Conservation (phyloP, 2,329 filamentous ascomycete genomes). For the Colletotrichum musicola region DNA sequence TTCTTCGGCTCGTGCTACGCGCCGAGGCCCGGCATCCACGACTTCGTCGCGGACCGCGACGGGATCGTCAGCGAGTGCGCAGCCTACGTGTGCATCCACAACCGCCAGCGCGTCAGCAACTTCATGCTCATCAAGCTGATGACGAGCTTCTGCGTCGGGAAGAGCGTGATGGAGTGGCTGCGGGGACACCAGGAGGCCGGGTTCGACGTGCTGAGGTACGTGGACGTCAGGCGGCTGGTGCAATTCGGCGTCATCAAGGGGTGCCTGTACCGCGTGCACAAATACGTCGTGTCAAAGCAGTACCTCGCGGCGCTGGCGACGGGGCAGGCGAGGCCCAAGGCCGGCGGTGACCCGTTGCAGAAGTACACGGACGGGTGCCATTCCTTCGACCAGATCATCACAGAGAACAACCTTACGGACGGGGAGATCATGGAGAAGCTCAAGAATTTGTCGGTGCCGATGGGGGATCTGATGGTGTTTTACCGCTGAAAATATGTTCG, state of each 20-base stretch:
- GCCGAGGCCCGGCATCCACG: slow-evolving; percentile 79
- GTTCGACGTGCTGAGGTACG: slow-evolving; percentile 75
- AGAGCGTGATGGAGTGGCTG: slow-evolving; percentile 90
- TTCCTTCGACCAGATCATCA: slow-evolving; percentile 86
- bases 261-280: slow-evolving; percentile 91
- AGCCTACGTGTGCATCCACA: slow-evolving; percentile 77
- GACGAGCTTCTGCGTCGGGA: slow-evolving; percentile 83
- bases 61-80: slow-evolving; percentile 88
- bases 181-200: slow-evolving; percentile 76
- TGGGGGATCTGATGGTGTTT: slow-evolving; percentile 66
- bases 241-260: slow-evolving; percentile 98
- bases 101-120: slow-evolving; percentile 61
- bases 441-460: slow-evolving; percentile 66
- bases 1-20: slow-evolving; percentile 95
- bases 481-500: slow-evolving; percentile 55
- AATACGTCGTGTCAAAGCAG: slow-evolving; percentile 82
- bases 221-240: slow-evolving; percentile 91
- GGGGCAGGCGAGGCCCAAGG: slow-evolving; percentile 59
- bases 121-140: slow-evolving; percentile 85
- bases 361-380: slow-evolving; percentile 81
- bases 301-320: slow-evolving; percentile 69
- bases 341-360: slow-evolving; percentile 66
- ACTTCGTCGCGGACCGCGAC: slow-evolving; percentile 81
- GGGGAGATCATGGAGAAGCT: slow-evolving; percentile 77
- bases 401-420: slow-evolving; percentile 78